phyloP scores from a whole-genome alignment of 2,329 filamentous ascomycete genomes.

The Fusarium sp. region DNA sequence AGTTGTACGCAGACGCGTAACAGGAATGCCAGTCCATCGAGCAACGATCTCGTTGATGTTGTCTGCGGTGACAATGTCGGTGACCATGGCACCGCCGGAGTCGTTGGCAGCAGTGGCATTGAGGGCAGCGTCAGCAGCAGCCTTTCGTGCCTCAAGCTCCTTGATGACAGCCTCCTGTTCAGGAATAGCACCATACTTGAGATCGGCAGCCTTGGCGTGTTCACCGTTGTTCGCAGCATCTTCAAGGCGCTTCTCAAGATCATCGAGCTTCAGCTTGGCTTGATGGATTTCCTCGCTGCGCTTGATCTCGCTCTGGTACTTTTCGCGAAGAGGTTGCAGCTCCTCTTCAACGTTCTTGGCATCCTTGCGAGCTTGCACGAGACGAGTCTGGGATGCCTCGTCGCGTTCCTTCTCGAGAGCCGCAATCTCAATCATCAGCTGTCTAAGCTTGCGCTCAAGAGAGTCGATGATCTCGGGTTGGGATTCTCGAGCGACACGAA shows the following conservation, averaged over 20 bases:
- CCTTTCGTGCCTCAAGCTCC: conserved; percentile 82
- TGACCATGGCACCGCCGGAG: conserved; percentile 78
- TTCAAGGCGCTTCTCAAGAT: conserved; percentile 89
- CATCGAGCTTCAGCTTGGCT: conserved; percentile 93
- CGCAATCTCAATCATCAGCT: conserved; percentile 97
- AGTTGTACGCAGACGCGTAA: conserved; percentile 90
- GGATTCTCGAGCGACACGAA: conserved; percentile 93
- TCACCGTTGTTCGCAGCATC: conserved; percentile 91
- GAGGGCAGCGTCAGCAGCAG: conserved; percentile 78
- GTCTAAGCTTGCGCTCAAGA: conserved; percentile 87
- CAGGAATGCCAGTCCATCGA: conserved; percentile 97
- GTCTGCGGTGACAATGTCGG: conserved; percentile 93
- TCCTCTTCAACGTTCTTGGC: conserved; percentile 96
- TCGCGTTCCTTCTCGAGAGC: conserved; percentile 94
- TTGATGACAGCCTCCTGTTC: conserved; percentile 87
- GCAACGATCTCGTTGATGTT: conserved; percentile 99
- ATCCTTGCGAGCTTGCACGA: conserved; percentile 86
- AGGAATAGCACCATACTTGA: conserved; percentile 97
- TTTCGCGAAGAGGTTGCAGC: conserved; percentile 88
- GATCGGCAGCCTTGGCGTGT: conserved; percentile 86
- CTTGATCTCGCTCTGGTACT: conserved; percentile 93
- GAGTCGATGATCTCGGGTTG: conserved; percentile 96
- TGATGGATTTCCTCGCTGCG: conserved; percentile 93
- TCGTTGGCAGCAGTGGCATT: conserved; percentile 65
- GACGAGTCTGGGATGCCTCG: conserved; percentile 85